A percentile compares a stretch with the other conserved stretches of the same genome.
These are phyloP conservation scores for Stephanodiscus minutulus DNA, from an alignment of 108 stramenopile genomes.

Conservation along the genomic window DNA sequence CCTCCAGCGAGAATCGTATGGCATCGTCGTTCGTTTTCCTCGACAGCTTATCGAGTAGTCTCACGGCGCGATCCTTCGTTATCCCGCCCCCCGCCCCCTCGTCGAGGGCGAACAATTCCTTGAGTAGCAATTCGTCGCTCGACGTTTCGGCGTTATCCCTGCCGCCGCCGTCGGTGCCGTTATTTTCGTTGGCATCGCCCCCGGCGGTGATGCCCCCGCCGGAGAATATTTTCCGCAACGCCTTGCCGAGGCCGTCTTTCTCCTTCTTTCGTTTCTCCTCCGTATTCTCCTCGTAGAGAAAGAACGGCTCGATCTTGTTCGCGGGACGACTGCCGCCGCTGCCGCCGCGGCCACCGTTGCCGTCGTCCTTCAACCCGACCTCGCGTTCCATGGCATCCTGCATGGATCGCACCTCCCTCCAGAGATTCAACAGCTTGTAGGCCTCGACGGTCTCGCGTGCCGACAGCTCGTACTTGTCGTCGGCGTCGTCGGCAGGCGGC, in stretches of 20 bases:
- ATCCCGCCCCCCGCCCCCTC: slow-evolving; percentile 22
- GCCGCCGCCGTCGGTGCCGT: neutral
- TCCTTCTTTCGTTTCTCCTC: slow-evolving; percentile 23
- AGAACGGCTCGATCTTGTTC: slow-evolving; percentile 39
- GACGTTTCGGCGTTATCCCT: slow-evolving; percentile 35
- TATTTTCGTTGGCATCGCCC: too few relatives aligned
- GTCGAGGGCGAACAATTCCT: slow-evolving; percentile 27
- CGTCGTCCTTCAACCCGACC: slow-evolving; percentile 20
- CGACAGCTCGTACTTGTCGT: slow-evolving; percentile 24
- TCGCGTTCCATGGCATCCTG: slow-evolving; percentile 22
- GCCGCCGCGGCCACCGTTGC: too few relatives aligned
- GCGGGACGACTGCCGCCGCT: neutral
- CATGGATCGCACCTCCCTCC: slow-evolving; percentile 25
- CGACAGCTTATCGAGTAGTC: slow-evolving; percentile 36
- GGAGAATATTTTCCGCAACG: slow-evolving; percentile 21
- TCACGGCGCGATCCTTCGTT: slow-evolving; percentile 35
- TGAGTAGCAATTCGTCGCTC: slow-evolving; percentile 44
- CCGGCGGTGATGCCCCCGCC: neutral
- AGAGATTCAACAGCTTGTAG: slow-evolving; percentile 31
- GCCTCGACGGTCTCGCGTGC: slow-evolving; percentile 39
- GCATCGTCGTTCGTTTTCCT: slow-evolving; percentile 19
- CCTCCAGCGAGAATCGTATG: slow-evolving; percentile 24
- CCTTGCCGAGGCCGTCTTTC: slow-evolving; percentile 20
- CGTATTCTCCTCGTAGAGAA: slow-evolving; percentile 34
- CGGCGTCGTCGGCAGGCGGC: neutral